Conservation (phyloP, 2,329 filamentous ascomycete genomes). For the Ciborinia camelliae region DNA sequence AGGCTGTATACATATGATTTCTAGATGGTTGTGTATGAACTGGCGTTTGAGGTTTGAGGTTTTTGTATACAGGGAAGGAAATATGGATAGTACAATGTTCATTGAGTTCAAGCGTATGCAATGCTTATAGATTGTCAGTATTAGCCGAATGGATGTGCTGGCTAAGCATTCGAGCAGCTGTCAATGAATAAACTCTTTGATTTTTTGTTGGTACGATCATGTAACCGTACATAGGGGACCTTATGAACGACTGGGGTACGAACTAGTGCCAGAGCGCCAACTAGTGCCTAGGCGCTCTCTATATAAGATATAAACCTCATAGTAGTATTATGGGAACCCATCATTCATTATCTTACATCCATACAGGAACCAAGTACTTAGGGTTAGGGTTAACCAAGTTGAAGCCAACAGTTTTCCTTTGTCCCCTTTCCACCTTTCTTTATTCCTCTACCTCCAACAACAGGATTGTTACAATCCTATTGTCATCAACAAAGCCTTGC, state of each 20-base stretch:
- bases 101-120: background rate
- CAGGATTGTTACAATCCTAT: background rate
- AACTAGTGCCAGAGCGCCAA: too few relatives aligned
- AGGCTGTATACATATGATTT: background rate
- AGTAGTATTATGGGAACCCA: too few relatives aligned
- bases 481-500: background rate
- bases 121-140: background rate
- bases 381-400: too few relatives aligned
- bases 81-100: background rate
- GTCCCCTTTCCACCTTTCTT: background rate
- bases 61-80: background rate
- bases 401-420: too few relatives aligned
- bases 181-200: background rate
- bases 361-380: too few relatives aligned
- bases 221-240: too few relatives aligned
- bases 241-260: too few relatives aligned
- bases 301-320: too few relatives aligned
- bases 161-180: background rate
- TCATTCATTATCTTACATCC: too few relatives aligned
- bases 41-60: background rate
- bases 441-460: background rate
- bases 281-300: too few relatives aligned
- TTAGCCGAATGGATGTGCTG: background rate
- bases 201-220: too few relatives aligned
- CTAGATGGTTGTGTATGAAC: background rate